A percentile compares a stretch with the other conserved stretches of the same genome.
Evolutionary conservation across 768 basidiomycete species (phyloP).

Genomic region (Suillus ampliporus): DNA sequence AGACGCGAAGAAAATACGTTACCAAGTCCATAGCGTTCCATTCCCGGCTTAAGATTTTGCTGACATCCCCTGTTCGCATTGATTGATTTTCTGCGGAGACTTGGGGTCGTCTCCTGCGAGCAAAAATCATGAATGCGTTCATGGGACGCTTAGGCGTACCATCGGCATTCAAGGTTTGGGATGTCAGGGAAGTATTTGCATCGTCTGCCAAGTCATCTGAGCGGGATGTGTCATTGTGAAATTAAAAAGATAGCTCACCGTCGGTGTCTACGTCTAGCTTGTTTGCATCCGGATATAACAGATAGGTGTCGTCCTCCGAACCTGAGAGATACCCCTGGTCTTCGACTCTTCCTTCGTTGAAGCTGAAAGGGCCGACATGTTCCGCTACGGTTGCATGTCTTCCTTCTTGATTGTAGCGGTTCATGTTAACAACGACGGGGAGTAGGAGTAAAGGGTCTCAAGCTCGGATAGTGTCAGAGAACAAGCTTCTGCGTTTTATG

Average conservation of each 20-base stretch:
- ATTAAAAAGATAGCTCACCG: slow-evolving; percentile 39
- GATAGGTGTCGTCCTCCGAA: slow-evolving; percentile 58
- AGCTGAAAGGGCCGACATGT: slow-evolving; percentile 29
- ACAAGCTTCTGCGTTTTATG: slow-evolving; percentile 17
- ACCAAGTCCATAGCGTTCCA: slow-evolving; percentile 84
- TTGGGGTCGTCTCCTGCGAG: slow-evolving; percentile 79
- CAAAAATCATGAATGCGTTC: slow-evolving; percentile 96
- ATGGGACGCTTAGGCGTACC: slow-evolving; percentile 90
- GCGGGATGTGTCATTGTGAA: slow-evolving; percentile 20
- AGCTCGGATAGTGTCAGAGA: slow-evolving; percentile 8
- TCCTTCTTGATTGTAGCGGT: slow-evolving; percentile 30
- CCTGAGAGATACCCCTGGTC: slow-evolving; percentile 58
- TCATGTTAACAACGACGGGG: slow-evolving; percentile 29
- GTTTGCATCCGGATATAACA: slow-evolving; percentile 36
- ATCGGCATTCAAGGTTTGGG: slow-evolving; percentile 83
- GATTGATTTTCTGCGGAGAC: slow-evolving; percentile 87
- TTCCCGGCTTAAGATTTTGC: slow-evolving; percentile 85
- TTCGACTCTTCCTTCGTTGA: slow-evolving; percentile 40
- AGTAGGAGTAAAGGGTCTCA: slow-evolving; percentile 20
- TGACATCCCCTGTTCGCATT: slow-evolving; percentile 90
- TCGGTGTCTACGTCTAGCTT: slow-evolving; percentile 53
- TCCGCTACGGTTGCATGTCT: slow-evolving; percentile 35
- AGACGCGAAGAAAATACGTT: slow-evolving; percentile 29
- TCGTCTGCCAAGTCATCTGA: slow-evolving; percentile 40
- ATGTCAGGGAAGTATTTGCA: slow-evolving; percentile 58